phyloP scores from a whole-genome alignment of 148 eudicot species.

The Rhododendron mucronatum region DNA sequence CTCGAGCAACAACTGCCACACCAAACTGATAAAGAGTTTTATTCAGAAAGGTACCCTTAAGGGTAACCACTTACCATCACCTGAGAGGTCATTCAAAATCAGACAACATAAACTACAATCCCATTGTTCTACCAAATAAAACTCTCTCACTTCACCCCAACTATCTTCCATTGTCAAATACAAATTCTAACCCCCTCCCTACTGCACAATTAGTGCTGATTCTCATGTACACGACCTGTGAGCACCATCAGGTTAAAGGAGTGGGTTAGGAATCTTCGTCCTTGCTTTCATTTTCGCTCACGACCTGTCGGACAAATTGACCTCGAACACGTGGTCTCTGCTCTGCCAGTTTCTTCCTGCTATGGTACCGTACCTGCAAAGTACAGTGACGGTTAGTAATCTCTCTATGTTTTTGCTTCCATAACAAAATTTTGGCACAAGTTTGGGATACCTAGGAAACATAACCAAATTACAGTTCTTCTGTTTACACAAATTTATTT shows the following conservation, averaged over 20 bases:
- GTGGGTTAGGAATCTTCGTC: slow-evolving; percentile 44
- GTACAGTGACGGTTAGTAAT: background rate
- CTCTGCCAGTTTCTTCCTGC: slow-evolving; percentile 78
- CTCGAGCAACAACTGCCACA: slow-evolving; percentile 4
- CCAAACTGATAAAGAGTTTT: slow-evolving; percentile 9
- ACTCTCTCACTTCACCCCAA: background rate
- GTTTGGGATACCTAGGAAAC: background rate
- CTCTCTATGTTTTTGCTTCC: background rate
- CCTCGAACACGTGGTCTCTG: slow-evolving; percentile 76
- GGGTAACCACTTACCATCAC: background rate
- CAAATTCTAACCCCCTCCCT: slow-evolving; percentile 14
- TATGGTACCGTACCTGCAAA: slow-evolving; percentile 65
- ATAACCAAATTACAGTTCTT: background rate
- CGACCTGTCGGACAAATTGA: slow-evolving; percentile 48
- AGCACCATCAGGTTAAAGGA: slow-evolving; percentile 13
- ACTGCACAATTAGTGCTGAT: slow-evolving; percentile 11
- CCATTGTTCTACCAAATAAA: background rate
- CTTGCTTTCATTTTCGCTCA: slow-evolving; percentile 32
- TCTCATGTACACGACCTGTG: slow-evolving; percentile 15
- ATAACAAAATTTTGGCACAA: background rate
- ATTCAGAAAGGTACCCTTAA: background rate
- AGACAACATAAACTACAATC: slow-evolving; percentile 15
- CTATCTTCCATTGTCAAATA: background rate
- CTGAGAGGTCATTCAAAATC: background rate
- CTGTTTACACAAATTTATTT: background rate